phyloP scores from a whole-genome alignment of 768 basidiomycete species.

The Trametes maxima region DNA sequence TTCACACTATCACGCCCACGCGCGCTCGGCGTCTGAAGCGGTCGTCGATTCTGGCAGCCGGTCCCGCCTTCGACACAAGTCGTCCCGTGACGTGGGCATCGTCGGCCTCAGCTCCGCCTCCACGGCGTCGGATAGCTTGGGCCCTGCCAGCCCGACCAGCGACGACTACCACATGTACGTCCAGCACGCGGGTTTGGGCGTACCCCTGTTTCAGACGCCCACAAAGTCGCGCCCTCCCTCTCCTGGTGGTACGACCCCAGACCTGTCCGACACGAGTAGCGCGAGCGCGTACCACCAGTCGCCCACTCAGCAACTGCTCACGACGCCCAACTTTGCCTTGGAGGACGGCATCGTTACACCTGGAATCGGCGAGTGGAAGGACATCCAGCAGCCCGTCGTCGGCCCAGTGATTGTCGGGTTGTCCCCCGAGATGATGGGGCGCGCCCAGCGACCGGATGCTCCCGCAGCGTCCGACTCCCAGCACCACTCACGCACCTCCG shows the following conservation, averaged over 20 bases:
- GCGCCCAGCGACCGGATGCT: not conserved
- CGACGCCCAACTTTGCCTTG: slow-evolving; percentile 22
- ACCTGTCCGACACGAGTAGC: slow-evolving; percentile 25
- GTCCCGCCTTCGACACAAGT: slow-evolving; percentile 43
- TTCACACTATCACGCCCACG: slow-evolving; percentile 39
- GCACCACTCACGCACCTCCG: not conserved
- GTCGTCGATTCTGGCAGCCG: slow-evolving; percentile 27
- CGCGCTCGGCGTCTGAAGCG: slow-evolving; percentile 51
- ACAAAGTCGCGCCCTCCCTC: slow-evolving; percentile 35
- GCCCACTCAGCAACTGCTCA: slow-evolving; percentile 10
- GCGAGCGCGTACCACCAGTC: slow-evolving; percentile 15
- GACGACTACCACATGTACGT: slow-evolving; percentile 14
- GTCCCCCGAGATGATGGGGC: slow-evolving; percentile 19
- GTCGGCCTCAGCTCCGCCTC: slow-evolving; percentile 45
- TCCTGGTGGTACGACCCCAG: slow-evolving; percentile 25
- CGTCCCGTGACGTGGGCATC: slow-evolving; percentile 54
- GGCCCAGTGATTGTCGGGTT: slow-evolving; percentile 58
- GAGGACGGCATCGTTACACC: slow-evolving; percentile 50
- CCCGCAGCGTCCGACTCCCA: slow-evolving; percentile 1
- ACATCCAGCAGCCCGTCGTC: slow-evolving; percentile 60
- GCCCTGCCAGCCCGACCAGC: slow-evolving; percentile 21
- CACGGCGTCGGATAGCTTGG: slow-evolving; percentile 25
- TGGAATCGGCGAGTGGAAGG: slow-evolving; percentile 62
- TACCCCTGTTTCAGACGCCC: slow-evolving; percentile 42
- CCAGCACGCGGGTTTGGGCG: slow-evolving; percentile 19